Evolutionary conservation across 495 filamentous ascomycete genomes (phyloP).

Genomic region (Tuber aestivum): DNA sequence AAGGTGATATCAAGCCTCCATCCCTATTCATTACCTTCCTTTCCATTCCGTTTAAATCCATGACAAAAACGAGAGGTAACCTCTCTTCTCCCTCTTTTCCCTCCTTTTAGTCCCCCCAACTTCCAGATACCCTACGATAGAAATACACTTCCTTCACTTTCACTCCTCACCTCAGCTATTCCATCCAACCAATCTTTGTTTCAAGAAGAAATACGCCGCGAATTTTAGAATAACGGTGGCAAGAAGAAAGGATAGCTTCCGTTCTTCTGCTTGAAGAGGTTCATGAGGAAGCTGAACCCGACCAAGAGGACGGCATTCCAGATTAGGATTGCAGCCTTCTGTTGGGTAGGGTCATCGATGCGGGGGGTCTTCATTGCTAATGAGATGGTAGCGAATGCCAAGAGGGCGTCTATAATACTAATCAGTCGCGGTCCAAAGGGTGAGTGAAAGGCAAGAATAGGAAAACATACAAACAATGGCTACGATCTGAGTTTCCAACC

Average conservation of each 20-base stretch:
- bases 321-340: conserved; percentile 73
- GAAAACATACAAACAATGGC: conserved; percentile 82
- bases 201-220: not conserved
- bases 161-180: not conserved
- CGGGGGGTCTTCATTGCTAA: conserved; percentile 86
- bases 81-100: not conserved
- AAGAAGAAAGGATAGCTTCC: conserved; percentile 90
- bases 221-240: conserved; percentile 66
- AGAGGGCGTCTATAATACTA: conserved; percentile 65
- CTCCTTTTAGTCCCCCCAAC: not conserved
- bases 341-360: conserved; percentile 66
- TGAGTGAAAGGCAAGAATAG: not conserved
- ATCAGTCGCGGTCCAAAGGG: conserved; percentile 31
- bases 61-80: not conserved
- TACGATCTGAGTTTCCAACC: conserved; percentile 92
- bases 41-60: not conserved
- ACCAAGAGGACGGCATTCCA: conserved; percentile 74
- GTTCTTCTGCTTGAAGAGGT: conserved; percentile 90
- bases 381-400: conserved; percentile 84
- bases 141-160: not conserved
- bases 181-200: conserved; percentile 9
- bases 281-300: conserved; percentile 90
- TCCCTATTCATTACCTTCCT: not conserved
- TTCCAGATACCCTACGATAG: not conserved
- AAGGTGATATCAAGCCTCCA: not conserved